These are phyloP conservation scores for Hirsutella minnesotensis DNA, from an alignment of 2,329 filamentous ascomycete species.

Conservation along the genomic window DNA sequence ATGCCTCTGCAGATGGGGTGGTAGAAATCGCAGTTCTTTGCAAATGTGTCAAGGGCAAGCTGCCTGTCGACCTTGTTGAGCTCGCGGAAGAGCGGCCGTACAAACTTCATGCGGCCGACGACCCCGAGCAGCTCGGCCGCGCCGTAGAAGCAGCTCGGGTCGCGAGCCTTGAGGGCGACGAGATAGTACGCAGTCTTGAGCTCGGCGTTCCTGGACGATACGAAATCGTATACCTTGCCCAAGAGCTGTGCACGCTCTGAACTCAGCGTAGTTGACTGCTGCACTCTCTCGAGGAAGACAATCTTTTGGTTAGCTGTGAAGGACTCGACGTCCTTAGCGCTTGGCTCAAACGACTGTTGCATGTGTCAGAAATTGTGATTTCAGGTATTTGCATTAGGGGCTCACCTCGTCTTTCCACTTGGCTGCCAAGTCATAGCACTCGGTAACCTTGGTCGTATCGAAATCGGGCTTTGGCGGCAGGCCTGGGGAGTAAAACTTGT, in stretches of 20 bases:
- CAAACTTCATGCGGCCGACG: constrained; percentile 96
- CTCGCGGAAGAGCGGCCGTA: constrained; percentile 69
- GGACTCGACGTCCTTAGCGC: constrained; percentile 52
- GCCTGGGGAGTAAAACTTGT: constrained; percentile 78
- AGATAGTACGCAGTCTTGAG: constrained; percentile 70
- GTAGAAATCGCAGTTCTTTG: constrained; percentile 83
- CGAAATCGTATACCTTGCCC: constrained; percentile 62
- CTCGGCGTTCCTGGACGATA: constrained; percentile 73
- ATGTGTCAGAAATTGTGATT: constrained; percentile 8
- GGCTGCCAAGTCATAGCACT: constrained; percentile 69
- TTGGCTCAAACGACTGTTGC: constrained; percentile 56
- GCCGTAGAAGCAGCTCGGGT: constrained; percentile 55
- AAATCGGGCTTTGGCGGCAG: constrained; percentile 84
- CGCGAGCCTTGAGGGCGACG: constrained; percentile 65
- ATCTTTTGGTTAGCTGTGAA: constrained; percentile 83
- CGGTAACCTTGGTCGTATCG: constrained; percentile 76
- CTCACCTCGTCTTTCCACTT: constrained; percentile 61
- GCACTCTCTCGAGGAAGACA: constrained; percentile 76
- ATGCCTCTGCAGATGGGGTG: constrained; percentile 84
- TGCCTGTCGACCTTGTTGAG: constrained; percentile 63
- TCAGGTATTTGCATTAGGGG: constrained; percentile 5
- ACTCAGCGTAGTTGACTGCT: constrained; percentile 50
- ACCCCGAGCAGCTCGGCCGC: constrained; percentile 64
- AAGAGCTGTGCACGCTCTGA: constrained; percentile 57
- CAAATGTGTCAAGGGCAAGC: constrained; percentile 71